Evolutionary conservation across 345 rosid genomes (phyloP).

Genomic region (Pelargonium nanum): DNA sequence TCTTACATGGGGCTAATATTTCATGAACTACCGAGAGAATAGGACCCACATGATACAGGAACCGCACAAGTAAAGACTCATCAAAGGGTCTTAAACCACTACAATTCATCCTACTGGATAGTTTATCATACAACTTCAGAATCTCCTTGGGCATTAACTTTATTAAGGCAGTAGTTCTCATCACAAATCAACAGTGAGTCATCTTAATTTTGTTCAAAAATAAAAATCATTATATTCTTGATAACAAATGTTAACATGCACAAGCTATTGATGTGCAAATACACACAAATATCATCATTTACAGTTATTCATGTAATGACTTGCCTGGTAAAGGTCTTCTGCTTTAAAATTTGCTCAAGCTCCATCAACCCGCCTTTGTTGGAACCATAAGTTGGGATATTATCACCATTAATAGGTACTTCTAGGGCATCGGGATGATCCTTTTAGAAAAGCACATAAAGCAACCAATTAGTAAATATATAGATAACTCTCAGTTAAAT

Average conservation of each 20-base stretch:
- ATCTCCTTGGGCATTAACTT: background rate
- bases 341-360: constrained; percentile 42
- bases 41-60: background rate
- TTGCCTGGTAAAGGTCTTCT: constrained; percentile 63
- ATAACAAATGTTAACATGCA: background rate
- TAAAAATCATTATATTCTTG: background rate
- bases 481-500: background rate
- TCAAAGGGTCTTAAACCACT: background rate
- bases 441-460: constrained; percentile 12
- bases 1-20: background rate
- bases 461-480: background rate
- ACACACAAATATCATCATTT: background rate
- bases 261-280: background rate
- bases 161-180: background rate
- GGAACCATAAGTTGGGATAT: constrained; percentile 13
- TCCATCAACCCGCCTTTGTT: constrained; percentile 26
- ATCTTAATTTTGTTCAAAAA: too few relatives aligned
- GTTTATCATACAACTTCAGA: background rate
- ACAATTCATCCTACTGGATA: background rate
- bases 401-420: constrained; percentile 13
- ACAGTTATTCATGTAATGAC: constrained; percentile 2
- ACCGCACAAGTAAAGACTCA: background rate
- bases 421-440: constrained; percentile 17
- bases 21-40: background rate
- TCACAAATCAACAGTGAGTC: background rate